Conservation (phyloP, 2,329 filamentous ascomycete genomes). For the Juglanconis sp. region DNA sequence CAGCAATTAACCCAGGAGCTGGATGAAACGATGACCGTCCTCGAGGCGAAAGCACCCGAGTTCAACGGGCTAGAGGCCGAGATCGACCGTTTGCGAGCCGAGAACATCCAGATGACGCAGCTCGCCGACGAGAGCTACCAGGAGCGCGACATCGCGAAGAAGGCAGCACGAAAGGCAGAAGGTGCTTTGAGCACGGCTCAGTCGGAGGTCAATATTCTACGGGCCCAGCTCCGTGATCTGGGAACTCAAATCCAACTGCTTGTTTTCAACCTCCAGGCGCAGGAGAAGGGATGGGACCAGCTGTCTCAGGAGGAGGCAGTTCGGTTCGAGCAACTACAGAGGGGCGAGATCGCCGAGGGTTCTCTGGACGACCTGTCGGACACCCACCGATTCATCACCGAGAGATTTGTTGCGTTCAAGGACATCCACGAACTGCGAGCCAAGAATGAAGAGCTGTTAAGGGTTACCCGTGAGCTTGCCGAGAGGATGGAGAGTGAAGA, state of each 20-base stretch:
- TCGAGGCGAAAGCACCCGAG: constrained; percentile 85
- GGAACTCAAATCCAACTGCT: constrained; percentile 89
- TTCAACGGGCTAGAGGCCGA: constrained; percentile 82
- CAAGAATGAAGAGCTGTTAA: constrained; percentile 81
- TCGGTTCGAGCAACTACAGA: constrained; percentile 74
- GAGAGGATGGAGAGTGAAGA: constrained; percentile 91
- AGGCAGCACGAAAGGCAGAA: constrained; percentile 75
- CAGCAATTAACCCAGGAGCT: constrained; percentile 73
- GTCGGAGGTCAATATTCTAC: constrained; percentile 73
- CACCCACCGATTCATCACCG: constrained; percentile 84
- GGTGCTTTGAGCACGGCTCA: constrained; percentile 62
- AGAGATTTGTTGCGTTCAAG: constrained; percentile 86
- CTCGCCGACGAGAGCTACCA: constrained; percentile 78
- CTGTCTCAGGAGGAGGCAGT: constrained; percentile 69
- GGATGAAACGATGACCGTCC: constrained; percentile 78
- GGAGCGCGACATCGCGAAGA: constrained; percentile 75
- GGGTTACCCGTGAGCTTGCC: constrained; percentile 78
- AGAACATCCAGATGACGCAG: constrained; percentile 80
- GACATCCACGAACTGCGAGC: constrained; percentile 79
- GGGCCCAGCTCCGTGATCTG: constrained; percentile 83
- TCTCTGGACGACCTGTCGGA: constrained; percentile 72
- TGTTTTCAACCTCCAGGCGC: constrained; percentile 79
- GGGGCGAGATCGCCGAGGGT: constrained; percentile 70
- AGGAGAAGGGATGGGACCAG: constrained; percentile 73
- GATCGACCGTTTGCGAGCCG: constrained; percentile 73